phyloP scores from a whole-genome alignment of 2,329 filamentous ascomycete species.

The Hymenoscyphus scutula region DNA sequence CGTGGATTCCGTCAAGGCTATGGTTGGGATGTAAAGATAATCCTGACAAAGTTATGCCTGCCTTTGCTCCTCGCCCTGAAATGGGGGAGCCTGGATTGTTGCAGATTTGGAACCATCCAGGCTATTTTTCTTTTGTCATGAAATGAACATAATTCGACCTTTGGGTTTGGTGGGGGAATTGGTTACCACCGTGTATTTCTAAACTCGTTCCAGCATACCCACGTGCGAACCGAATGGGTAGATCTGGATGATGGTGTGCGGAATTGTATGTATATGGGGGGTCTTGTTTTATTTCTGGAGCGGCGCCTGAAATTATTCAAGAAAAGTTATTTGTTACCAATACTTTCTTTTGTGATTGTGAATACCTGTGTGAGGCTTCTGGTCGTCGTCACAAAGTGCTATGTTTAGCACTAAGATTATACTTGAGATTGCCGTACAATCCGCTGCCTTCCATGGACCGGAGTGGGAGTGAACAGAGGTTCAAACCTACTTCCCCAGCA shows the following conservation, averaged over 20 bases:
- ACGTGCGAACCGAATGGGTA: too few species aligned
- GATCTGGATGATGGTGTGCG: not conserved
- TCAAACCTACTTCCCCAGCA: too few species aligned
- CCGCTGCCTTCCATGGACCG: too few species aligned
- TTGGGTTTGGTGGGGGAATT: not conserved
- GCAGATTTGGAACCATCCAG: not conserved
- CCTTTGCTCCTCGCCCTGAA: not conserved
- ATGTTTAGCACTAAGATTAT: too few species aligned
- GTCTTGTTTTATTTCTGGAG: not conserved
- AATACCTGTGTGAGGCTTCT: not conserved
- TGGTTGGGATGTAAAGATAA: constrained; percentile 9
- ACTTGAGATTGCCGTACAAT: too few species aligned
- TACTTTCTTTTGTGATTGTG: not conserved
- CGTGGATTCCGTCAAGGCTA: constrained; percentile 3
- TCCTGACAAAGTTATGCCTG: too few species aligned
- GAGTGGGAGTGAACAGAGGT: too few species aligned
- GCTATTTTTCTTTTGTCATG: not conserved
- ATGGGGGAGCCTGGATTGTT: not conserved
- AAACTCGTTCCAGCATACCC: not conserved
- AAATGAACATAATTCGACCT: not conserved
- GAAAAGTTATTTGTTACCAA: not conserved
- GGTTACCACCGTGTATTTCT: constrained; percentile 1
- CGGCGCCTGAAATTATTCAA: not conserved
- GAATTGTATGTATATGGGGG: constrained; percentile 3
- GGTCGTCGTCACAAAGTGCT: too few species aligned